Evolutionary conservation across 352 stramenopile species (phyloP).

Genomic region (Phytopythium sindhum): DNA sequence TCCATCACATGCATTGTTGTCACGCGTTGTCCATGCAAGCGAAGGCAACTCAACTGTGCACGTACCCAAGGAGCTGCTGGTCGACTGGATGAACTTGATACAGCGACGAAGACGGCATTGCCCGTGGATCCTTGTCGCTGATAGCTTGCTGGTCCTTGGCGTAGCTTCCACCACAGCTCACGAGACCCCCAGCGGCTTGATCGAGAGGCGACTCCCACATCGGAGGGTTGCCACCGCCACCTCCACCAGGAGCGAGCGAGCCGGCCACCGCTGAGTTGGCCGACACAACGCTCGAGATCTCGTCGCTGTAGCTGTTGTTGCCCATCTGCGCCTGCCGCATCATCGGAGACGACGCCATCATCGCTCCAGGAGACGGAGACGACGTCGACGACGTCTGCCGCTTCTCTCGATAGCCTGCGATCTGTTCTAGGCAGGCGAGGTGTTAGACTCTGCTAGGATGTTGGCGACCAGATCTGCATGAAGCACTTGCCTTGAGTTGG

Average conservation of each 20-base stretch:
- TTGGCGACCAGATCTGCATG: background rate
- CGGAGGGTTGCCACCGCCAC: too few relatives aligned
- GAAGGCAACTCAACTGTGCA: background rate
- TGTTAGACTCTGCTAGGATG: background rate
- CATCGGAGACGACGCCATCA: background rate
- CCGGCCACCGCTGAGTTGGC: conserved; percentile 22
- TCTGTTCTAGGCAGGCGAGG: conserved; percentile 38
- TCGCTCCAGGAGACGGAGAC: conserved; percentile 8
- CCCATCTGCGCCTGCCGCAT: conserved; percentile 16
- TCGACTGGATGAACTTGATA: conserved; percentile 6
- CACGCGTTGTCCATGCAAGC: background rate
- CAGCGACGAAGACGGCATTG: background rate
- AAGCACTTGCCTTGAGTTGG: conserved; percentile 78
- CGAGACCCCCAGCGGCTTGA: background rate
- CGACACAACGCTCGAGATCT: conserved; percentile 30
- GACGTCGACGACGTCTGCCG: conserved; percentile 26
- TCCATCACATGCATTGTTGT: background rate
- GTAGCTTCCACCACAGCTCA: background rate
- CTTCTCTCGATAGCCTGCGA: conserved; percentile 74
- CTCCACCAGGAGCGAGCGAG: background rate
- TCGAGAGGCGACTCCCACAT: too few relatives aligned
- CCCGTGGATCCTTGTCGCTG: background rate
- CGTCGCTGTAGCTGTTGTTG: conserved; percentile 27
- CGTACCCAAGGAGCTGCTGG: background rate
- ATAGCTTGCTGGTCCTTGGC: conserved; percentile 1